Conservation (phyloP, 2,329 filamentous ascomycete species). For the Conoideocrella luteorostrata region DNA sequence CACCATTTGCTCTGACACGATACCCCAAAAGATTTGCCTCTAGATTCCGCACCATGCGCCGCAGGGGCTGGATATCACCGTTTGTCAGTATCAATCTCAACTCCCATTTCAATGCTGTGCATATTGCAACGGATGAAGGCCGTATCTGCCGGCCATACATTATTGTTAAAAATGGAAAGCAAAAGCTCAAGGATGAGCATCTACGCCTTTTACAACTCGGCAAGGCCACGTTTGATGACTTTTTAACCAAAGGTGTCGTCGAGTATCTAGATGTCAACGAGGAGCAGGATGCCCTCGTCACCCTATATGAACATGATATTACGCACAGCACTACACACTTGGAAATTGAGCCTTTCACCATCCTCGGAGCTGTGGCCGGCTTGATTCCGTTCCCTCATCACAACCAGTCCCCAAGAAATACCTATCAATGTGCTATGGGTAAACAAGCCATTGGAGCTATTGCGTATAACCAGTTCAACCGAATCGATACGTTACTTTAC, state of each 20-base stretch:
- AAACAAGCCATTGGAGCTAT: slow-evolving; percentile 99
- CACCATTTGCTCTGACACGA: slow-evolving; percentile 79
- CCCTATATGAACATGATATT: slow-evolving; percentile 81
- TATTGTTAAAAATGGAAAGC: slow-evolving; percentile 81
- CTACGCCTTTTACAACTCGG: slow-evolving; percentile 77
- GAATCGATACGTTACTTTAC: slow-evolving; percentile 93
- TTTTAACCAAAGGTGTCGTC: slow-evolving; percentile 79
- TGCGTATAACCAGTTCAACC: slow-evolving; percentile 94
- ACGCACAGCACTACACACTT: slow-evolving; percentile 81
- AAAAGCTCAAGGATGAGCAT: slow-evolving; percentile 73
- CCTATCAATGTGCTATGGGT: slow-evolving; percentile 99
- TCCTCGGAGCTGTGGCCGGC: slow-evolving; percentile 90
- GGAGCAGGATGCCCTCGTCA: slow-evolving; percentile 92
- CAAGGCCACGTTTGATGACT: slow-evolving; percentile 87
- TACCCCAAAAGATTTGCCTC: slow-evolving; percentile 81
- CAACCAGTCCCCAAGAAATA: slow-evolving; percentile 97
- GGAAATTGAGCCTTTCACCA: slow-evolving; percentile 96
- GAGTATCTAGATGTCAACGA: slow-evolving; percentile 98
- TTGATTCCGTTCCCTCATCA: slow-evolving; percentile 97
- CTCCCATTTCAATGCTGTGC: slow-evolving; percentile 81
- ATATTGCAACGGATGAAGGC: slow-evolving; percentile 95
- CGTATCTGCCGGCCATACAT: slow-evolving; percentile 94
- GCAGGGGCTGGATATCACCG: slow-evolving; percentile 86
- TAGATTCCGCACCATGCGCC: slow-evolving; percentile 77
- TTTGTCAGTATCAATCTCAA: slow-evolving; percentile 98